Evolutionary conservation across 305 asterid species (phyloP), one percentile per base, ranked within the genome.

Genomic region (Euphrasia arctica): DNA sequence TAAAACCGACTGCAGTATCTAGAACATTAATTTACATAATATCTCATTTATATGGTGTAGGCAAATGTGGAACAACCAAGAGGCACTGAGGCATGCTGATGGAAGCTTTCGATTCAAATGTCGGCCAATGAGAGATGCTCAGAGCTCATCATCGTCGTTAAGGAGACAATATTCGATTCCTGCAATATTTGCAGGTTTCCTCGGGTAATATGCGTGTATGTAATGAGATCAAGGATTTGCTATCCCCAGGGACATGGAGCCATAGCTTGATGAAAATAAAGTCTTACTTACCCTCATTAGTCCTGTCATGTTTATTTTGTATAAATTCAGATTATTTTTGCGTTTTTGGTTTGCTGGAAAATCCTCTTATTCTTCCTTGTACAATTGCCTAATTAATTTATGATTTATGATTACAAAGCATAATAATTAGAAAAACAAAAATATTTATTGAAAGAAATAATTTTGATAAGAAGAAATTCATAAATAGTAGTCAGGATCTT

Each of bases 81-180:
- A 61, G 66, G 68, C 66, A 67, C 49, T 48, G 80, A 74, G 59
- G 72, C 25, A 60, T 41, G 70, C 28, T 72, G 70, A 71, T 62
- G 57, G 9, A 39, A n/a, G 14, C 11, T 32, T 6, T 3, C 27
- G 4, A 39, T 60, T 22, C 51, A 34, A 47, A 47, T 47, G 28
- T 63, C 11, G 3, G 45, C 11, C 45, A 9, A 39, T 39, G 45
- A 39, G 45, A 7, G 25, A 10, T 52, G 25, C 12, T 5, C 29
- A 18, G 3, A 2, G 10, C 45, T 39, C 45, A 1, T 39, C 12
- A 9, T 39, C 45, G 42, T 36, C 42, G 12, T 39, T 8, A 39
- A 9, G 11, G 45, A 39, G 45, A 39, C 45, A 39, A 39, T 0
- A 4, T 39, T 39, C 12, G 3, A 4, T 2, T 39, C 45, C 45